A percentile compares a stretch with the other conserved stretches of the same genome.
These are phyloP conservation scores for Fusarium citri DNA, from an alignment of 2,329 filamentous ascomycete species.

Conservation along the genomic window DNA sequence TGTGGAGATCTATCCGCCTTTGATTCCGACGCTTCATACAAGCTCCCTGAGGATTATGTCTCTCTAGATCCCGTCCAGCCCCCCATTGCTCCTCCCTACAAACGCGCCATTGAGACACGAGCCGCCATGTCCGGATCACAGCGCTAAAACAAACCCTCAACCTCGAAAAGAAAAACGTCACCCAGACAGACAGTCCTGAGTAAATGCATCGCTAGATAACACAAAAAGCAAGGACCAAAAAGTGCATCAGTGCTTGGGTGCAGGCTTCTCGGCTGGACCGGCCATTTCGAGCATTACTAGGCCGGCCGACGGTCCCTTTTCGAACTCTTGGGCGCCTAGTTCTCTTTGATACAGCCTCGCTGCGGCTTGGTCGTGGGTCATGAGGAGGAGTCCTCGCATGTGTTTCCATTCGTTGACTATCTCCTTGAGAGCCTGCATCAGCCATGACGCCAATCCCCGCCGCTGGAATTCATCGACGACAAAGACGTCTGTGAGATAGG, in stretches of 20 bases:
- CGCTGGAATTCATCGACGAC: conserved; percentile 69
- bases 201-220: conserved; percentile 37
- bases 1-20: conserved; percentile 95
- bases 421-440: conserved; percentile 71
- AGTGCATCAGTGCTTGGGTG: conserved; percentile 47
- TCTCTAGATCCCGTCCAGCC: conserved; percentile 93
- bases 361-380: conserved; percentile 58
- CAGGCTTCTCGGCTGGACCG: conserved; percentile 51
- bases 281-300: conserved; percentile 57
- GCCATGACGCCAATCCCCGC: conserved; percentile 72
- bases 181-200: conserved; percentile 18
- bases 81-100: conserved; percentile 95
- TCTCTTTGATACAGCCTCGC: conserved; percentile 61
- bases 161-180: conserved; percentile 11
- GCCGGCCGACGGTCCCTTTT: conserved; percentile 55
- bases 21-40: conserved; percentile 95
- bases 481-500: conserved; percentile 76
- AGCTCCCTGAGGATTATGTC: conserved; percentile 85
- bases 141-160: conserved; percentile 40
- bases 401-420: conserved; percentile 66
- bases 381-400: conserved; percentile 69
- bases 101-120: conserved; percentile 82
- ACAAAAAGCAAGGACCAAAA: conserved; percentile 23
- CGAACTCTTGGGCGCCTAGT: conserved; percentile 59
- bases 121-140: conserved; percentile 50